phyloP scores from a whole-genome alignment of 805 yeast genomes.

The Pichia cephalocereana region DNA sequence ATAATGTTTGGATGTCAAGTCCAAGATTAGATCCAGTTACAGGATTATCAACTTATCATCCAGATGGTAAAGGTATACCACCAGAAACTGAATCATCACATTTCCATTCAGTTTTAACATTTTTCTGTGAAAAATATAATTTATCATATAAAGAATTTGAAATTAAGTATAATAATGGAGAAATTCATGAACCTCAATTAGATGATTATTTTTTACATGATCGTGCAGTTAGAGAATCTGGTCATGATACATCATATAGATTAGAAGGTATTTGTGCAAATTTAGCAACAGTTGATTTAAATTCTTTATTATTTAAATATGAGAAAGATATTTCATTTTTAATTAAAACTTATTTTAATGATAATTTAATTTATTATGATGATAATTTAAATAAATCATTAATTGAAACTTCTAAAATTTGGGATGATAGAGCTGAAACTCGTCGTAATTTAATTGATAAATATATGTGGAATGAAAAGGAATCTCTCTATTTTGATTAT shows the following conservation, averaged over 20 bases:
- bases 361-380: constrained; percentile 33
- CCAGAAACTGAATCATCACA: constrained; percentile 94
- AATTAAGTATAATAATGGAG: constrained; percentile 55
- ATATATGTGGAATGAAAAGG: constrained; percentile 76
- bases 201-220: constrained; percentile 89
- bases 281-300: constrained; percentile 84
- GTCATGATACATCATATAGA: constrained; percentile 90
- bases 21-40: constrained; percentile 70
- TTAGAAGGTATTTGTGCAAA: constrained; percentile 85
- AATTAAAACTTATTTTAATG: constrained; percentile 47
- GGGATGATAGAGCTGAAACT: constrained; percentile 49
- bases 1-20: constrained; percentile 62
- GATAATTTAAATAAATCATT: constrained; percentile 19
- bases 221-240: constrained; percentile 91
- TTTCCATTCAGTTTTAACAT: constrained; percentile 60
- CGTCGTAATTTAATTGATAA: constrained; percentile 51
- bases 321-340: constrained; percentile 73
- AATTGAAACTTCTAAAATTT: constrained; percentile 35
- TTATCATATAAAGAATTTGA: constrained; percentile 55
- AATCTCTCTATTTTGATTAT: constrained; percentile 78
- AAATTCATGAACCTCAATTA: constrained; percentile 64
- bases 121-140: constrained; percentile 57
- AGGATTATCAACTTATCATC: constrained; percentile 83
- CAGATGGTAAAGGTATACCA: constrained; percentile 88
- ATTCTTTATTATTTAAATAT: constrained; percentile 79